phyloP scores from a whole-genome alignment of 2,329 filamentous ascomycete species.

The Aspergillus novofumigatus region DNA sequence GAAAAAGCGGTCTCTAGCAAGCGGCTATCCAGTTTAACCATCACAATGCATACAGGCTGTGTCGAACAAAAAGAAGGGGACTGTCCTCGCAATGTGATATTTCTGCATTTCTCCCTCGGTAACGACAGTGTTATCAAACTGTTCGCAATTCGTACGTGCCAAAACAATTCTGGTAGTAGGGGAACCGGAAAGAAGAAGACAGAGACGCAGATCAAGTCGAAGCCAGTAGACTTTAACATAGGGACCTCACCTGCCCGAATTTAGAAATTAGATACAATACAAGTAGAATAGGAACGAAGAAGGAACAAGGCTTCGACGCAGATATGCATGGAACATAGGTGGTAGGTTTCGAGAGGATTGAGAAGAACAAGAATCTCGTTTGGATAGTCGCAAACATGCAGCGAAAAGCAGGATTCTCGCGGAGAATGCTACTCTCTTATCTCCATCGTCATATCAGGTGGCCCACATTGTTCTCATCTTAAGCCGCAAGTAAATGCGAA shows the following conservation, averaged over 20 bases:
- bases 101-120: neutral
- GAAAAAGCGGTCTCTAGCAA: neutral
- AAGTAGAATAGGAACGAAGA: conserved; percentile 17
- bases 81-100: conserved; percentile 1
- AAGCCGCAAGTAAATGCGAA: conserved; percentile 14
- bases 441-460: conserved; percentile 4
- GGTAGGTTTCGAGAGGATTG: neutral
- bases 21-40: neutral
- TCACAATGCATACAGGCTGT: neutral
- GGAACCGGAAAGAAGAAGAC: neutral
- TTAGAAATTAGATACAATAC: conserved; percentile 31
- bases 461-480: conserved; percentile 13
- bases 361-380: conserved; percentile 15
- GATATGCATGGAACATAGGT: conserved; percentile 12
- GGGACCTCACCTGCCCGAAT: conserved; percentile 8
- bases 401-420: neutral
- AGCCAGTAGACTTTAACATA: conserved; percentile 8
- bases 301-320: conserved; percentile 5
- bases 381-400: conserved; percentile 5
- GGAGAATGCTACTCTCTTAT: conserved; percentile 7
- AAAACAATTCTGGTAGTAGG: neutral
- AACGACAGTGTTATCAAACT: neutral
- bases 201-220: conserved; percentile 2
- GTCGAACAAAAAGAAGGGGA: neutral
- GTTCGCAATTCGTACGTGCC: conserved; percentile 4